phyloP scores from a whole-genome alignment of 148 eudicot species.

The Dianthus caryophyllus region DNA sequence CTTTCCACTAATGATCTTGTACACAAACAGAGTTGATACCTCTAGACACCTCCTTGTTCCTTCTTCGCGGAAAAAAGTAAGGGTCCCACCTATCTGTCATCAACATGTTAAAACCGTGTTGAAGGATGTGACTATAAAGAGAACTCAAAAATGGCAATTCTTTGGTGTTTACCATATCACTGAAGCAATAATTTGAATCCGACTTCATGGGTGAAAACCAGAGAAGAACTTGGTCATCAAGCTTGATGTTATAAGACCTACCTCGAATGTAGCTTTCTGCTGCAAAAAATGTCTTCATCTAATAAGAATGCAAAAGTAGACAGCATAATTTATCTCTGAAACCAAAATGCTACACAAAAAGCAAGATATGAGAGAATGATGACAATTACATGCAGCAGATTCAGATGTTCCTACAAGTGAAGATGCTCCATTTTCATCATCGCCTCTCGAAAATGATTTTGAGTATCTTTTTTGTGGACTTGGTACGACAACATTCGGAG shows the following conservation, averaged over 20 bases:
- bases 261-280: constrained; percentile 96
- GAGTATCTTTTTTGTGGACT: constrained; percentile 40
- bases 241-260: constrained; percentile 89
- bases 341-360: neutral
- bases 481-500: constrained; percentile 42
- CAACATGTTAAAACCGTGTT: constrained; percentile 19
- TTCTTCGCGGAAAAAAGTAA: constrained; percentile 87
- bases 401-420: constrained; percentile 45
- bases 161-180: constrained; percentile 67
- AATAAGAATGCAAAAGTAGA: constrained; percentile 32
- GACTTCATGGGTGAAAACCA: constrained; percentile 91
- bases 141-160: constrained; percentile 1
- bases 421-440: constrained; percentile 40
- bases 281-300: constrained; percentile 64
- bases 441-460: constrained; percentile 46
- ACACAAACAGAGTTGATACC: constrained; percentile 36
- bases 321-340: neutral
- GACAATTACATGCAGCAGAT: constrained; percentile 67
- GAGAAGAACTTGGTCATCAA: constrained; percentile 94
- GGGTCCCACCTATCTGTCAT: constrained; percentile 92
- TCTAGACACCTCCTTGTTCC: constrained; percentile 92
- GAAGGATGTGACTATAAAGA: constrained; percentile 5
- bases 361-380: constrained; percentile 15
- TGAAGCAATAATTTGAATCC: constrained; percentile 86
- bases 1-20: constrained; percentile 6